These are phyloP conservation scores for Aspergillus kassunensis DNA, from an alignment of 495 filamentous ascomycete species.

Conservation along the genomic window DNA sequence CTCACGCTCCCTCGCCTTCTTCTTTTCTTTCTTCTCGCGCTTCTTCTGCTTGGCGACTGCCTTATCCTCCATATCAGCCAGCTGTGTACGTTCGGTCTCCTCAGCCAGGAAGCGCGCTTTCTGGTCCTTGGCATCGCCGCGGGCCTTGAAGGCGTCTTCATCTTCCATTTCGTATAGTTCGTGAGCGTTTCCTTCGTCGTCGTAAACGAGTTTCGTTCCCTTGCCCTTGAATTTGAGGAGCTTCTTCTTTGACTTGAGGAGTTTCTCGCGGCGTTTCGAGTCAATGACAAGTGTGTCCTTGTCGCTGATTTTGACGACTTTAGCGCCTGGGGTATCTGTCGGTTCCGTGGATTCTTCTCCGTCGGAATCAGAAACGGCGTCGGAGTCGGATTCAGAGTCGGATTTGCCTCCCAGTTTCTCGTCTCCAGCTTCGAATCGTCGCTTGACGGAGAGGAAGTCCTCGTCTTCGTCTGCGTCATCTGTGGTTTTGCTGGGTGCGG, in stretches of 20 bases:
- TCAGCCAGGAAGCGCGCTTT: constrained; percentile 68
- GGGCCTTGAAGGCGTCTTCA: constrained; percentile 70
- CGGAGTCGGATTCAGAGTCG: constrained; percentile 20
- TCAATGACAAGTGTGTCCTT: constrained; percentile 73
- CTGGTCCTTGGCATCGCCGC: constrained; percentile 71
- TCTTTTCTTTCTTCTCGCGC: constrained; percentile 82
- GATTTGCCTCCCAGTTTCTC: constrained; percentile 22
- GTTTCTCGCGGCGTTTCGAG: constrained; percentile 87
- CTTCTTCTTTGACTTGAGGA: constrained; percentile 91
- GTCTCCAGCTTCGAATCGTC: constrained; percentile 60
- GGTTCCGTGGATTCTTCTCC: constrained; percentile 11
- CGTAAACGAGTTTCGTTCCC: constrained; percentile 80
- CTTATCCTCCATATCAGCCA: constrained; percentile 80
- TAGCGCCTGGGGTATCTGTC: constrained; percentile 26
- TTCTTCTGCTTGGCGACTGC: constrained; percentile 71
- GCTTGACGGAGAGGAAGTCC: constrained; percentile 87
- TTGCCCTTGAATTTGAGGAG: constrained; percentile 81
- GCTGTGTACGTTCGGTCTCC: constrained; percentile 67
- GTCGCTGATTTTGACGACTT: constrained; percentile 46
- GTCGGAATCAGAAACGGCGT: constrained; percentile 1
- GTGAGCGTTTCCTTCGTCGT: constrained; percentile 84
- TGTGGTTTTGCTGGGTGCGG: constrained; percentile 34
- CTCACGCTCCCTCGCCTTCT: constrained; percentile 67
- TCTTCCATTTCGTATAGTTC: constrained; percentile 82
- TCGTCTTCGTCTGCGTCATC: constrained; percentile 59